These are phyloP conservation scores for Melastoma candidum DNA, from an alignment of 441 rosid species.

Conservation along the genomic window DNA sequence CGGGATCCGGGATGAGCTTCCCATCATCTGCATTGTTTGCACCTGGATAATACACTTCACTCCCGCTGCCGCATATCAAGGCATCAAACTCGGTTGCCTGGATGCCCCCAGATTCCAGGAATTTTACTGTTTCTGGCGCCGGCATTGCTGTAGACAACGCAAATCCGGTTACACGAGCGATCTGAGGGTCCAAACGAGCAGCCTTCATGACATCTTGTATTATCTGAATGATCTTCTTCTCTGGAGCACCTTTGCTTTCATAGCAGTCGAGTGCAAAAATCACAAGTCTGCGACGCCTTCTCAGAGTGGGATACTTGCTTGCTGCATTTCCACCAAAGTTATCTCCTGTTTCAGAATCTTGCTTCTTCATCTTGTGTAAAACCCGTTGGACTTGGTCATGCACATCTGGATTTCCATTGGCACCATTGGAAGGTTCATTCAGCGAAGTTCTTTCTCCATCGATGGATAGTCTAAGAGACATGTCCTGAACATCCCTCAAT, in stretches of 20 bases:
- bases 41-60: slow-evolving; percentile 86
- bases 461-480: slow-evolving; percentile 87
- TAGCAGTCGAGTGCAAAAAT: slow-evolving; percentile 81
- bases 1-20: slow-evolving; percentile 72
- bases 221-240: slow-evolving; percentile 47
- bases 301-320: slow-evolving; percentile 69
- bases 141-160: slow-evolving; percentile 82
- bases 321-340: slow-evolving; percentile 33
- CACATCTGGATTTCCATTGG: slow-evolving; percentile 34
- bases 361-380: slow-evolving; percentile 57
- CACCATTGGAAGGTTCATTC: slow-evolving; percentile 43
- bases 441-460: slow-evolving; percentile 73
- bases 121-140: slow-evolving; percentile 42
- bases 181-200: slow-evolving; percentile 45
- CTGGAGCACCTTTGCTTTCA: slow-evolving; percentile 46
- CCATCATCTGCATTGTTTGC: slow-evolving; percentile 50
- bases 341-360: slow-evolving; percentile 34
- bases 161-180: slow-evolving; percentile 57
- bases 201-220: slow-evolving; percentile 65
- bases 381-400: slow-evolving; percentile 65
- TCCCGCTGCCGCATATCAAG: slow-evolving; percentile 84
- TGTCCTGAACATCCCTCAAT: slow-evolving; percentile 81
- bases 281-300: slow-evolving; percentile 64
- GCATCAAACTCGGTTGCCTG: slow-evolving; percentile 77
- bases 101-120: slow-evolving; percentile 57